phyloP scores from a whole-genome alignment of 1,284 basidiomycete species.

The Ceratobasidium sp. region DNA sequence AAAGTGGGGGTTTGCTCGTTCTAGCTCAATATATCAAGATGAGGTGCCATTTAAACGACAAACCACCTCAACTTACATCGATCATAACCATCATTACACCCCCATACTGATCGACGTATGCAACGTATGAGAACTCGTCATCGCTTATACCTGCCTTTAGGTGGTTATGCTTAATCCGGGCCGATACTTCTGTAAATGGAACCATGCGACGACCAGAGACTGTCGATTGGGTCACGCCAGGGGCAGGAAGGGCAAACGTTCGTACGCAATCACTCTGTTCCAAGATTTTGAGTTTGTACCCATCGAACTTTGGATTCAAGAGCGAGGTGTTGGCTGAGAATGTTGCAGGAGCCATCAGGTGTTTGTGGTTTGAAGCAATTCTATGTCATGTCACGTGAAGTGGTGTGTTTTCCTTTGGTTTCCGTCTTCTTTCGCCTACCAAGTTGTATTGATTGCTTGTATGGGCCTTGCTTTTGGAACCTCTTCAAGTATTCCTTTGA shows the following conservation, averaged over 20 bases:
- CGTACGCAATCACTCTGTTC: slow-evolving; percentile 38
- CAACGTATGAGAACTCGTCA: slow-evolving; percentile 48
- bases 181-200: slow-evolving; percentile 81
- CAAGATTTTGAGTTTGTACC: slow-evolving; percentile 66
- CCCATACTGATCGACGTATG: slow-evolving; percentile 76
- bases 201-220: slow-evolving; percentile 63
- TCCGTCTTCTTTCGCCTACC: not conserved
- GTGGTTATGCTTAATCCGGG: slow-evolving; percentile 86
- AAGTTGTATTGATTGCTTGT: not conserved
- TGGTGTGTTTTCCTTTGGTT: not conserved
- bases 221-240: slow-evolving; percentile 59
- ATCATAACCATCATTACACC: slow-evolving; percentile 69
- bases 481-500: too few species aligned
- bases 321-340: slow-evolving; percentile 55
- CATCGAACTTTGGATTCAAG: slow-evolving; percentile 84
- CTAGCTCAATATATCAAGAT: slow-evolving; percentile 66
- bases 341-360: slow-evolving; percentile 1
- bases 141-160: slow-evolving; percentile 61
- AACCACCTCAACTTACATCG: slow-evolving; percentile 61
- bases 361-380: not conserved
- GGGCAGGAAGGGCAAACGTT: slow-evolving; percentile 56
- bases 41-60: slow-evolving; percentile 58
- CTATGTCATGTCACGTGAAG: not conserved
- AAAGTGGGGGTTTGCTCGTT: slow-evolving; percentile 46
- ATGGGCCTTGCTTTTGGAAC: too few species aligned